A percentile compares a stretch with the other conserved stretches of the same genome.
Conservation (phyloP, 768 basidiomycete species). For the Xerocomus potaroensis region DNA sequence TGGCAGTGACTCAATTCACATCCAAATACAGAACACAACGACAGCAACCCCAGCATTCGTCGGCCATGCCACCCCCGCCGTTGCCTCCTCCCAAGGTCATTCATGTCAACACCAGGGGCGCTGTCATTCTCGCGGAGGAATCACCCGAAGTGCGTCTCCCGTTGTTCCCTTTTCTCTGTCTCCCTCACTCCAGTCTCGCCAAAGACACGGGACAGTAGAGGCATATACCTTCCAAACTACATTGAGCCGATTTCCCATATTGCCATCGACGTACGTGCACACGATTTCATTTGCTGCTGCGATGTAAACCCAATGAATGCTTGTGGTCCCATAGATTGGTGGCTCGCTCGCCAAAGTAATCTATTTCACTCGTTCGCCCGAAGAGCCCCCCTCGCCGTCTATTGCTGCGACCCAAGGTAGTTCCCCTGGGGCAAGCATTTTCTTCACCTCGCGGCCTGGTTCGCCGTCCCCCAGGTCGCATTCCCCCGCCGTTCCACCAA, state of each 20-base stretch:
- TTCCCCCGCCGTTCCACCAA: constrained; percentile 25
- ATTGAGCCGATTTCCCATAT: constrained; percentile 98
- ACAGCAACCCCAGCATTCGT: constrained; percentile 10
- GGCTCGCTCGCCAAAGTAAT: constrained; percentile 97
- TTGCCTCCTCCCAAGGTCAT: constrained; percentile 83
- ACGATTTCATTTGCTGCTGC: background rate
- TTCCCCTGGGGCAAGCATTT: constrained; percentile 41
- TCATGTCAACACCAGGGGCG: constrained; percentile 92
- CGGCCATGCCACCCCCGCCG: constrained; percentile 48
- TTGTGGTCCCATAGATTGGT: constrained; percentile 64
- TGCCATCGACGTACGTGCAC: constrained; percentile 82
- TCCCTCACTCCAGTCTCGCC: constrained; percentile 12
- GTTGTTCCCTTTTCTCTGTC: constrained; percentile 2
- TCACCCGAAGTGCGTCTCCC: constrained; percentile 75
- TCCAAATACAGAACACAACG: constrained; percentile 14
- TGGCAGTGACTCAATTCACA: no score
- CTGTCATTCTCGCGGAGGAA: constrained; percentile 89
- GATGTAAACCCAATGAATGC: background rate
- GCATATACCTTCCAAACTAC: constrained; percentile 96
- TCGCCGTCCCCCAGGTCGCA: constrained; percentile 20
- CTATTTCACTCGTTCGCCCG: constrained; percentile 94
- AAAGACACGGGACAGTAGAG: constrained; percentile 89
- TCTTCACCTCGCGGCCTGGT: constrained; percentile 36
- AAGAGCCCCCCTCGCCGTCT: constrained; percentile 77
- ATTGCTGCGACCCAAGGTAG: constrained; percentile 57